Evolutionary conservation across 2,329 filamentous ascomycete species (phyloP).

Genomic region (Endocalyx cinctus): DNA sequence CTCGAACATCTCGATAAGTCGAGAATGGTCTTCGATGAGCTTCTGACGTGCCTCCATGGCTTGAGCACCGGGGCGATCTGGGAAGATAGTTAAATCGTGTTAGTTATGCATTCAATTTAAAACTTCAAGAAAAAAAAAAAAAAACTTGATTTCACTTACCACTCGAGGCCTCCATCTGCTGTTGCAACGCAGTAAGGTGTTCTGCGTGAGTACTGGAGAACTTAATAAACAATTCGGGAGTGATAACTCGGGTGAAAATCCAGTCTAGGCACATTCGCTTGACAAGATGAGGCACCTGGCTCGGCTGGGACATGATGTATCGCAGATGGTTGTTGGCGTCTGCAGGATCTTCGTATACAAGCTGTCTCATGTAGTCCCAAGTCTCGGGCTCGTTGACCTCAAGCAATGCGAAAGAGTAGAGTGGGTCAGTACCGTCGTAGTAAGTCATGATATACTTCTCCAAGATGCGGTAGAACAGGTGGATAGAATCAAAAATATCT

Average conservation of each 20-base stretch:
- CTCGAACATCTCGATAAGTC: conserved; percentile 18
- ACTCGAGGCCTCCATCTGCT: conserved; percentile 14
- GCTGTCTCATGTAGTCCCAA: conserved; percentile 21
- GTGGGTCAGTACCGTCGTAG: too few relatives aligned
- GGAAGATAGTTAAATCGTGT: too few relatives aligned
- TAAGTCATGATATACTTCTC: too few relatives aligned
- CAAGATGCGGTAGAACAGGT: too few relatives aligned
- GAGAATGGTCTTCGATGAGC: conserved; percentile 26
- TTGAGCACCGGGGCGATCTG: too few relatives aligned
- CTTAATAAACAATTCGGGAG: conserved; percentile 23
- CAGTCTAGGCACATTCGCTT: conserved; percentile 25
- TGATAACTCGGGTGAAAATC: conserved; percentile 23
- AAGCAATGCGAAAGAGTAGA: too few relatives aligned
- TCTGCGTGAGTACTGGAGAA: conserved; percentile 20
- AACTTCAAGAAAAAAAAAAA: neutral
- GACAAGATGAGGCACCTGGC: conserved; percentile 21
- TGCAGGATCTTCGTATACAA: conserved; percentile 15
- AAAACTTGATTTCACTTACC: conserved; percentile 5
- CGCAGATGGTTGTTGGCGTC: conserved; percentile 19
- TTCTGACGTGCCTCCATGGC: conserved; percentile 22
- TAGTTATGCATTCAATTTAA: too few relatives aligned
- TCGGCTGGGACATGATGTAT: conserved; percentile 15
- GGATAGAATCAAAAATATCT: too few relatives aligned
- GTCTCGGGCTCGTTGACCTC: conserved; percentile 15
- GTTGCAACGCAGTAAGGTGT: conserved; percentile 23